Evolutionary conservation across 2,329 filamentous ascomycete genomes (phyloP).

Genomic region (Colletotrichum musae): DNA sequence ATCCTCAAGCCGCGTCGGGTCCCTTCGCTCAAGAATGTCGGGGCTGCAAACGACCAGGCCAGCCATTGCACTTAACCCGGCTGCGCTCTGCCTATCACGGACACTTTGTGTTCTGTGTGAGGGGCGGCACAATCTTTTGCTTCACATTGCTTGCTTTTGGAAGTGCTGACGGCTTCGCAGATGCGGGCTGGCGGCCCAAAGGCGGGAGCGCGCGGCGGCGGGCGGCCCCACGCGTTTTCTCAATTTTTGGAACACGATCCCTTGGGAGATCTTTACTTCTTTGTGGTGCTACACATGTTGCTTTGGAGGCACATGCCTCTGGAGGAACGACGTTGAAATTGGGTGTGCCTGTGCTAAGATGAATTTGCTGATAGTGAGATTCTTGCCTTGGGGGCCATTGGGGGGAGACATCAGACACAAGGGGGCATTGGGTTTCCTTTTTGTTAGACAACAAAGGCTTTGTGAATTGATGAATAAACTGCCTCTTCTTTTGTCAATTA

Average conservation of each 20-base stretch:
- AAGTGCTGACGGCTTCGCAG: neutral
- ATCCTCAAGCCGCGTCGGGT: conserved; percentile 21
- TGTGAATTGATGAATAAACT: no score
- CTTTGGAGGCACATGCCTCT: no score
- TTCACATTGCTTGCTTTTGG: neutral
- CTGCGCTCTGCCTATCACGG: neutral
- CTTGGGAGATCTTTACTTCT: neutral
- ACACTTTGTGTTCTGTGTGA: neutral
- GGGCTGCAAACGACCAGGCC: conserved; percentile 6
- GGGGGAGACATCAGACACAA: neutral
- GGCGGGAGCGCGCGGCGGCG: neutral
- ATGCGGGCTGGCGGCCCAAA: neutral
- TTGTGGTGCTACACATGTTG: conserved; percentile 6
- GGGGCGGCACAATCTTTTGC: conserved; percentile 9
- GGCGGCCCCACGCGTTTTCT: neutral
- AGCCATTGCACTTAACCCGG: conserved; percentile 12
- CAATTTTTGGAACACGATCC: conserved; percentile 14
- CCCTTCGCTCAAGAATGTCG: conserved; percentile 21
- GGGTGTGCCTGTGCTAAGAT: neutral
- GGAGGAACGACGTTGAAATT: neutral
- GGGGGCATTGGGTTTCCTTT: no score
- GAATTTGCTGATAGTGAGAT: no score
- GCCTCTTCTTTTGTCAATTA: no score
- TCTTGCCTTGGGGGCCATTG: neutral
- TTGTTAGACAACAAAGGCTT: no score